These are phyloP conservation scores for Penicillium parvum DNA, from an alignment of 495 filamentous ascomycete species.

Conservation along the genomic window DNA sequence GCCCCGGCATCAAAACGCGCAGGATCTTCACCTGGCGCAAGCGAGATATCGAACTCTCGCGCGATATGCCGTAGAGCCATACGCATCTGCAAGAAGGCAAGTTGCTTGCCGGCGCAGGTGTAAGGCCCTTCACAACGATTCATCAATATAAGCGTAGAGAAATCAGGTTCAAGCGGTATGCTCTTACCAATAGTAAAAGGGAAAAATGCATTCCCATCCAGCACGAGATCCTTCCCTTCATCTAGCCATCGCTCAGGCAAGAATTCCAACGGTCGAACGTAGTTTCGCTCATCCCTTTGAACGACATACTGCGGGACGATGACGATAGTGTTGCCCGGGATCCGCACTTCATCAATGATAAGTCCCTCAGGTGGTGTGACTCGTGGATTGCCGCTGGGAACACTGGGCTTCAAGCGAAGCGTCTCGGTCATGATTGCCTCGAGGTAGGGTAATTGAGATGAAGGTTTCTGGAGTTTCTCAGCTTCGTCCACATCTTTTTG, in stretches of 20 bases:
- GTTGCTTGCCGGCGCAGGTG: slow-evolving; percentile 4
- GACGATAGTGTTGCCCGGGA: slow-evolving; percentile 25
- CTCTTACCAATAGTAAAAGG: slow-evolving; percentile 48
- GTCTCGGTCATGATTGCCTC: slow-evolving; percentile 52
- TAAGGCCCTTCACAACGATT: slow-evolving; percentile 9
- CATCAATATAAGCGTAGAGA: neutral
- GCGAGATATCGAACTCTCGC: slow-evolving; percentile 8
- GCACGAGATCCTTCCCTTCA: slow-evolving; percentile 35
- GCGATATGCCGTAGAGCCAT: slow-evolving; percentile 2
- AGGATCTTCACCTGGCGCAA: slow-evolving; percentile 5
- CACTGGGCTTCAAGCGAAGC: slow-evolving; percentile 47
- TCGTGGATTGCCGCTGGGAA: slow-evolving; percentile 36
- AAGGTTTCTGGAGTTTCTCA: neutral
- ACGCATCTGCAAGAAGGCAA: slow-evolving; percentile 7
- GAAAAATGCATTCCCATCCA: slow-evolving; percentile 43
- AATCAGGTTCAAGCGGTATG: neutral
- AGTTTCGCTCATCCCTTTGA: slow-evolving; percentile 31
- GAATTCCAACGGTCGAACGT: slow-evolving; percentile 36
- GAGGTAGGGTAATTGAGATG: slow-evolving; percentile 29
- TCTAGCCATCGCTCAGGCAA: slow-evolving; percentile 55
- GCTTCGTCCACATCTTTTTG: slow-evolving; percentile 18
- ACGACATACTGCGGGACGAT: slow-evolving; percentile 32
- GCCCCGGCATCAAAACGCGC: neutral
- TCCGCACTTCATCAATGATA: slow-evolving; percentile 21
- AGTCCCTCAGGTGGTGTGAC: slow-evolving; percentile 24